phyloP scores from a whole-genome alignment of 495 filamentous ascomycete genomes.

The Cenococcum geophilum region DNA sequence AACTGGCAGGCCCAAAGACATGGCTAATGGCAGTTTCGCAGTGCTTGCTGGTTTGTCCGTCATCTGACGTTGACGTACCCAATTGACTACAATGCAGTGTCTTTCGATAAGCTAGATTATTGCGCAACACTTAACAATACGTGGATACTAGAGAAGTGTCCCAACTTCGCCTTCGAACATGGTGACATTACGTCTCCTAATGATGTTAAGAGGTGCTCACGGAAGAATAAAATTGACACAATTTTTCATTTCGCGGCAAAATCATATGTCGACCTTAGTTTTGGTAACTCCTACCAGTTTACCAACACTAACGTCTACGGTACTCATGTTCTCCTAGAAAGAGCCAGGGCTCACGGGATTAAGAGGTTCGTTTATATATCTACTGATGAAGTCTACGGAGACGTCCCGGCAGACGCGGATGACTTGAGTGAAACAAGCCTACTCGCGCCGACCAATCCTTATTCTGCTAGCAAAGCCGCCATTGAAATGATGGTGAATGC shows the following conservation, averaged over 20 bases:
- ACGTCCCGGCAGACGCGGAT: slow-evolving; percentile 56
- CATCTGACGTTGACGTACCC: slow-evolving; percentile 62
- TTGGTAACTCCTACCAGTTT: slow-evolving; percentile 65
- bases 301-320: slow-evolving; percentile 67
- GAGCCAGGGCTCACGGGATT: slow-evolving; percentile 56
- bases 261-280: slow-evolving; percentile 66
- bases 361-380: slow-evolving; percentile 65
- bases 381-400: slow-evolving; percentile 75
- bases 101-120: slow-evolving; percentile 72
- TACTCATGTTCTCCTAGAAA: slow-evolving; percentile 66
- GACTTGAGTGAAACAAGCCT: slow-evolving; percentile 56
- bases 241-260: slow-evolving; percentile 73
- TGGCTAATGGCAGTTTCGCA: slow-evolving; percentile 24
- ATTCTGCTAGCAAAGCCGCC: slow-evolving; percentile 70
- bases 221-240: slow-evolving; percentile 60
- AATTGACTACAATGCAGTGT: slow-evolving; percentile 63
- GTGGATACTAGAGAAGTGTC: slow-evolving; percentile 49
- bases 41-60: slow-evolving; percentile 66
- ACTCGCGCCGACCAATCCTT: slow-evolving; percentile 68
- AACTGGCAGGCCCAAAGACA: not conserved
- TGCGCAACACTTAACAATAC: slow-evolving; percentile 68
- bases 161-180: slow-evolving; percentile 69
- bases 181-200: slow-evolving; percentile 60
- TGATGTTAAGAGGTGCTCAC: slow-evolving; percentile 54
- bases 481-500: slow-evolving; percentile 76